These are phyloP conservation scores for Nemania serpens DNA, from an alignment of 2,329 filamentous ascomycete species.

Conservation along the genomic window DNA sequence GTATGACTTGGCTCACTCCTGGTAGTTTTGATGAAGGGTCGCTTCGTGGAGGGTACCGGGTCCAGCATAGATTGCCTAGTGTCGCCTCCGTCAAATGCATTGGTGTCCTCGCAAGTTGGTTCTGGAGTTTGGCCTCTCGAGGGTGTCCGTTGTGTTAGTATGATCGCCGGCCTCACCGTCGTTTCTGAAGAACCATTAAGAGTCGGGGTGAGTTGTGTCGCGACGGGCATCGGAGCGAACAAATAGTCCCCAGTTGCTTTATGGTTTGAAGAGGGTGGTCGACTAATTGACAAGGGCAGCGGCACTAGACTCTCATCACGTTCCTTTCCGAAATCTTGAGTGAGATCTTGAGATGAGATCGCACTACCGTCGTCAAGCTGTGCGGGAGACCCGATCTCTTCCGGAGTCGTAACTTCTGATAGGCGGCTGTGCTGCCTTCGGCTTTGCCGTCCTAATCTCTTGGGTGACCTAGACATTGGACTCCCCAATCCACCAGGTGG, in stretches of 20 bases:
- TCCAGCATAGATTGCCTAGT: neutral
- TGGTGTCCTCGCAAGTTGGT: neutral
- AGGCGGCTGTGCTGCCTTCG: slow-evolving; percentile 36
- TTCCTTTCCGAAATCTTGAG: slow-evolving; percentile 8
- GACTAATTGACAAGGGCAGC: slow-evolving; percentile 17
- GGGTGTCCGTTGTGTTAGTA: slow-evolving; percentile 11
- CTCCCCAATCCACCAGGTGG: slow-evolving; percentile 17
- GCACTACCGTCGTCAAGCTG: slow-evolving; percentile 5
- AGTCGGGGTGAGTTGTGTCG: neutral
- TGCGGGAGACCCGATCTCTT: slow-evolving; percentile 26
- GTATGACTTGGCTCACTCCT: neutral
- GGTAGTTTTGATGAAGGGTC: neutral
- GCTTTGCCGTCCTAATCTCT: slow-evolving; percentile 29
- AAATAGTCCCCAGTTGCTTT: neutral
- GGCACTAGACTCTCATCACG: slow-evolving; percentile 15
- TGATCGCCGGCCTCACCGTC: neutral
- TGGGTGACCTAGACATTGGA: slow-evolving; percentile 21
- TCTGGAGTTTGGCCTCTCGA: slow-evolving; percentile 25
- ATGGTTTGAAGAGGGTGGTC: neutral
- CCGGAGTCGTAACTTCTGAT: slow-evolving; percentile 41
- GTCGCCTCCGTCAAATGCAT: neutral
- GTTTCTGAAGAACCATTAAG: neutral
- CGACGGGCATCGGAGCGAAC: neutral
- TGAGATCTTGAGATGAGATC: slow-evolving; percentile 21
- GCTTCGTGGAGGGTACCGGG: neutral